Percentiles rank a stretch among this genome's conserved stretches.
Evolutionary conservation across 1,284 basidiomycete genomes (phyloP).

Genomic region (Flammula alnicola): DNA sequence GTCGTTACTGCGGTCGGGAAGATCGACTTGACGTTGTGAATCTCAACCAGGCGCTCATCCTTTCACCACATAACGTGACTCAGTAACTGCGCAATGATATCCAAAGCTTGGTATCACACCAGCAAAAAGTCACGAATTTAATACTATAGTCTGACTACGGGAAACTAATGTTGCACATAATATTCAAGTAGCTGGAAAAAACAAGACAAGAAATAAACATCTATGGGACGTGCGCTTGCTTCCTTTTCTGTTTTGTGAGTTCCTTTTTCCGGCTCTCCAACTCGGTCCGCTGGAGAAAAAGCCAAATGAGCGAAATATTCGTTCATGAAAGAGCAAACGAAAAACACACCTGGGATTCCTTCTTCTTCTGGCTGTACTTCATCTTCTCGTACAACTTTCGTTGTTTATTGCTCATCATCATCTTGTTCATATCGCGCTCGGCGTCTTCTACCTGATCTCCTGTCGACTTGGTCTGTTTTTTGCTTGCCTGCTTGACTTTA

Average conservation of each 20-base stretch:
- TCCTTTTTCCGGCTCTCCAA: slow-evolving; percentile 64
- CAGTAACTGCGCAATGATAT: no score
- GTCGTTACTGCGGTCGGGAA: not conserved
- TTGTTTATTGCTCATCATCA: slow-evolving; percentile 98
- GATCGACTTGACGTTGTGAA: no score
- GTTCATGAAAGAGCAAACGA: not conserved
- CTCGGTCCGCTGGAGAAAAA: slow-evolving; percentile 54
- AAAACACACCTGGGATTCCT: slow-evolving; percentile 77
- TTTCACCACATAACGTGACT: not conserved
- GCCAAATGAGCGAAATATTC: slow-evolving; percentile 12
- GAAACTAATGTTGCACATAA: no score
- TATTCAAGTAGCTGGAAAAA: not conserved
- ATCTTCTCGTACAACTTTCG: slow-evolving; percentile 96
- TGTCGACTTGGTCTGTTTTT: slow-evolving; percentile 42
- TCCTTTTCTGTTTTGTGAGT: slow-evolving; percentile 61
- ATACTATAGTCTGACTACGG: no score
- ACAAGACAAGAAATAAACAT: not conserved
- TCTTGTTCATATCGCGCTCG: slow-evolving; percentile 95
- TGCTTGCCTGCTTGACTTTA: slow-evolving; percentile 72
- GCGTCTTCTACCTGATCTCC: slow-evolving; percentile 43
- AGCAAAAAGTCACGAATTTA: no score
- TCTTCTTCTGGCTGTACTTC: slow-evolving; percentile 87
- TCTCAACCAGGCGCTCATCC: not conserved
- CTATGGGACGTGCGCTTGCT: slow-evolving; percentile 6
- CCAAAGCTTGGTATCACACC: no score